Conservation (phyloP, 2,329 filamentous ascomycete genomes). For the Penicillium sp. region DNA sequence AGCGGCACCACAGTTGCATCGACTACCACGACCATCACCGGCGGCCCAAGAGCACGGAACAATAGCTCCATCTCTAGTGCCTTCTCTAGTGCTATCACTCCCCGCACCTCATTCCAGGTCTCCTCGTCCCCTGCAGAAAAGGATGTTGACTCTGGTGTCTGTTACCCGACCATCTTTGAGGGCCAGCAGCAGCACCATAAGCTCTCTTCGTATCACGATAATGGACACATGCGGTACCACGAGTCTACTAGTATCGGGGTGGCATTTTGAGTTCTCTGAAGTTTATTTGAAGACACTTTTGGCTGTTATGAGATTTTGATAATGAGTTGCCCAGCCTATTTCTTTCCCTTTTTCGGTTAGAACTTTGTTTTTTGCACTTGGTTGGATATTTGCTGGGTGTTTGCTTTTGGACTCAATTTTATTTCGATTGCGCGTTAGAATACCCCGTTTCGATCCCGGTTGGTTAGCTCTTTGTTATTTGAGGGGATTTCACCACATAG, state of each 20-base stretch:
- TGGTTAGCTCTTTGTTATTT: conserved; percentile 2
- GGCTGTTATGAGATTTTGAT: neutral
- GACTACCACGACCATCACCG: conserved; percentile 27
- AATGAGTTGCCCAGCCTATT: neutral
- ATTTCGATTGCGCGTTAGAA: neutral
- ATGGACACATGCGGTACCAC: conserved; percentile 19
- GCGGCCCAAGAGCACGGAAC: conserved; percentile 12
- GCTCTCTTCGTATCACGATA: conserved; percentile 5
- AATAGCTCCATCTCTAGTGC: conserved; percentile 35
- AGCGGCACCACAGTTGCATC: conserved; percentile 40
- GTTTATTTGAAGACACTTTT: neutral
- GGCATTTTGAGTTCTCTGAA: conserved; percentile 29
- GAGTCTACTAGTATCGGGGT: conserved; percentile 32
- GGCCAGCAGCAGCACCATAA: conserved; percentile 20
- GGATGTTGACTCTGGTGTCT: conserved; percentile 18
- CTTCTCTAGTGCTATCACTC: conserved; percentile 17
- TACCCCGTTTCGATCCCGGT: neutral
- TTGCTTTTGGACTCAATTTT: neutral
- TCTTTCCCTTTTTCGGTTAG: neutral
- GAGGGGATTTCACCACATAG: neutral
- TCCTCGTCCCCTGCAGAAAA: conserved; percentile 21
- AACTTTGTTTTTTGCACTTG: neutral
- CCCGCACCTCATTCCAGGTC: conserved; percentile 16
- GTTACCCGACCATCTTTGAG: conserved; percentile 30
- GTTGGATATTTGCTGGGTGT: neutral